Conservation (phyloP, 495 filamentous ascomycete species). For the Neurospora sp. region DNA sequence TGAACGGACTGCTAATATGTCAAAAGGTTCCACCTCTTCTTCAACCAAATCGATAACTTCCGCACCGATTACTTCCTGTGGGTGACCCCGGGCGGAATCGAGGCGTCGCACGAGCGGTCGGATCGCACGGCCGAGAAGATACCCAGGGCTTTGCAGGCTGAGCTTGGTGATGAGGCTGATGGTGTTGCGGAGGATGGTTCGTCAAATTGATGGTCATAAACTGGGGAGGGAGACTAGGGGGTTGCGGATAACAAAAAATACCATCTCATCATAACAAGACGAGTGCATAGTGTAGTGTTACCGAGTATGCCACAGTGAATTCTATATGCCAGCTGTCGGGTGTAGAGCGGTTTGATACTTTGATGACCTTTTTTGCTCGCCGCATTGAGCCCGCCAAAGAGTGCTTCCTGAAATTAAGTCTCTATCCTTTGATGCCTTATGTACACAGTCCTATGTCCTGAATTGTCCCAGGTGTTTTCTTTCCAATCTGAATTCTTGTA, state of each 20-base stretch:
- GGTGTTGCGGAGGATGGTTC: constrained; percentile 25
- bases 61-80: constrained; percentile 64
- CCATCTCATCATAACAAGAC: neutral
- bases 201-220: neutral
- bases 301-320: neutral
- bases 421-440: neutral
- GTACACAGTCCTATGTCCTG: neutral
- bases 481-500: neutral
- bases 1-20: no score
- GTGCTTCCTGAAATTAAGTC: neutral
- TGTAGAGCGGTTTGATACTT: neutral
- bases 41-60: constrained; percentile 76
- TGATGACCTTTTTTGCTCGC: neutral
- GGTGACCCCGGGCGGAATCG: constrained; percentile 55
- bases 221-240: no score
- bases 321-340: neutral
- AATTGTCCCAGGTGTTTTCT: neutral
- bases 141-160: constrained; percentile 22
- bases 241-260: neutral
- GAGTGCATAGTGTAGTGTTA: neutral
- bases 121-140: constrained; percentile 19
- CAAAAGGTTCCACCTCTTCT: constrained; percentile 64
- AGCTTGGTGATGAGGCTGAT: constrained; percentile 29
- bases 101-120: constrained; percentile 37
- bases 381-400: neutral